Percentiles rank a stretch among this genome's conserved stretches.
These are phyloP conservation scores for Bipolaris bicolor DNA, from an alignment of 2,329 filamentous ascomycete species.

Conservation along the genomic window DNA sequence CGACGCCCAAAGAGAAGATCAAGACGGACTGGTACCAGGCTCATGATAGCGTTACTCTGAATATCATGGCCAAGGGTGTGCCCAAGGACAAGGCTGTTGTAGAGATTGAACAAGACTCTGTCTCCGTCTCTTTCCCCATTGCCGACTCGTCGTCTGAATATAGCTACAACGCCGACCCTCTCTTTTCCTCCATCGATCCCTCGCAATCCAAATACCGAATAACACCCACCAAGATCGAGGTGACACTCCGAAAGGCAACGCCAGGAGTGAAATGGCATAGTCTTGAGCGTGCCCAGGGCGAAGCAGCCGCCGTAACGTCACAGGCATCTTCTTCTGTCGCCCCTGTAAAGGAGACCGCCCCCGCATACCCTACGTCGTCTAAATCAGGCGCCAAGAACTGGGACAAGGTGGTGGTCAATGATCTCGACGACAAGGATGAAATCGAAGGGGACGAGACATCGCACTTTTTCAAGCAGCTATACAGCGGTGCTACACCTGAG, in stretches of 20 bases:
- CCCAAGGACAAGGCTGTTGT: slow-evolving; percentile 62
- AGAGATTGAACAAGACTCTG: slow-evolving; percentile 57
- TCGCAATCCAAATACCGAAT: slow-evolving; percentile 67
- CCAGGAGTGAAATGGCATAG: slow-evolving; percentile 71
- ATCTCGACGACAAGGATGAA: slow-evolving; percentile 60
- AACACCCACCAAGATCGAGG: slow-evolving; percentile 79
- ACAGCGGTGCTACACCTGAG: slow-evolving; percentile 76
- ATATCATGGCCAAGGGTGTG: slow-evolving; percentile 69
- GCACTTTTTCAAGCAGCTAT: slow-evolving; percentile 88
- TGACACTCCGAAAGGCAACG: slow-evolving; percentile 71
- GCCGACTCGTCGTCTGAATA: slow-evolving; percentile 60
- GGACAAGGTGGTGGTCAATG: slow-evolving; percentile 73
- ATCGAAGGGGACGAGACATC: slow-evolving; percentile 70
- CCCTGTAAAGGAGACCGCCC: slow-evolving; percentile 46
- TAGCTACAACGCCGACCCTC: slow-evolving; percentile 68
- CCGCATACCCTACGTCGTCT: slow-evolving; percentile 85
- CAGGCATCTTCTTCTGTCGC: slow-evolving; percentile 23
- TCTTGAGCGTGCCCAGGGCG: slow-evolving; percentile 55
- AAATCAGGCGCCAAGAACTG: slow-evolving; percentile 85
- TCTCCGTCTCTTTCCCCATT: slow-evolving; percentile 66
- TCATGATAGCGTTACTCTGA: slow-evolving; percentile 65
- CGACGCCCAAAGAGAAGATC: slow-evolving; percentile 63
- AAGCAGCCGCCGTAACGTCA: slow-evolving; percentile 19
- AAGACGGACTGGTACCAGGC: slow-evolving; percentile 74
- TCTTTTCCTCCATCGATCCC: slow-evolving; percentile 70